Base-by-base conservation (phyloP, 148 eudicot species). In the Mesembryanthemum crystallinum region DNA sequence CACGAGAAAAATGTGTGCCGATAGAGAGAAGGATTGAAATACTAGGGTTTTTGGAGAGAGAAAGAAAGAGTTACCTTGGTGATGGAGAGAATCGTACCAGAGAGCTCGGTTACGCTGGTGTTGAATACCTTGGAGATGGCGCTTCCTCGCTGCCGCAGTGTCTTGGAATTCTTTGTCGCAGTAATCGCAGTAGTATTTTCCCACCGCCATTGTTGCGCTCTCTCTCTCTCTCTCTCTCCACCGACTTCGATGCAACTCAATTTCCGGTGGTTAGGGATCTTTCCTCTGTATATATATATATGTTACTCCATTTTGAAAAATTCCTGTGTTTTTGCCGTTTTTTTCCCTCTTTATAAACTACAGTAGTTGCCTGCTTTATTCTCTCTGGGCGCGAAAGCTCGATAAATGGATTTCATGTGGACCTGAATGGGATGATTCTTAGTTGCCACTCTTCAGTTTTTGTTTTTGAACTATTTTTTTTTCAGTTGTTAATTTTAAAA, bases 101-200 rank as follows among this genome's bases (percentile, higher is more conserved):
- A 85, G 89, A 69, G 92, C 82, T 77, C 84, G 87, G 76, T 90
- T 87, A 57, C 92, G 81, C 66, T 86, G 94, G 78, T 94, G 98
- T 18, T 74, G 83, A 55, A 86, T 37, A 14, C 98, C 92, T 64
- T 83, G 87, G 30, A 94, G 89, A 79, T 94, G 98, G 66, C 98
- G 88, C 73, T 84, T 92, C 39, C 98, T 82, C 0, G 95, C 91
- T 2, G 75, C 73, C 0, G 93, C 71, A 1, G 97, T 90, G 82
- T 94, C 96, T 69, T 87, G 87, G 71, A 94, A 94, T 71, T 92
- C 89, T 64, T 94, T 94, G 52, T 90, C 96, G 82, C 98, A 94
- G 80, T 94, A 94, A 33, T 94, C 98, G 82, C 98, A 92, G 81
- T 87, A 77, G 67, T 89, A 94, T 62, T 92, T 92, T 57, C 91